phyloP scores from a whole-genome alignment of 768 basidiomycete species.

The Fomitopsis pulvina region DNA sequence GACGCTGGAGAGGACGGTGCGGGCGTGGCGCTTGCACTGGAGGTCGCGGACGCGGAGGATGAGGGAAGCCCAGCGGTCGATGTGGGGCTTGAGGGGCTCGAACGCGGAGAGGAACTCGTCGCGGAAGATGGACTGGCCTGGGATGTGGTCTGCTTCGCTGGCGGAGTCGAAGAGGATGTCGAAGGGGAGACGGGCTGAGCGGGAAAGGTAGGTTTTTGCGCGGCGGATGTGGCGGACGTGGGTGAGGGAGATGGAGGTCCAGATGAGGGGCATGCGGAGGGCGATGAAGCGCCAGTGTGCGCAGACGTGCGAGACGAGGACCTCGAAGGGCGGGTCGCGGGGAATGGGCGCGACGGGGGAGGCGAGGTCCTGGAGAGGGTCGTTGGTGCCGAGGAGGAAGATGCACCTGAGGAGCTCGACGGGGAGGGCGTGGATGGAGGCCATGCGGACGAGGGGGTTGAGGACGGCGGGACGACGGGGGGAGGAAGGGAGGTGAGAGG shows the following conservation, averaged over 20 bases:
- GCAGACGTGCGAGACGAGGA: conserved; percentile 53
- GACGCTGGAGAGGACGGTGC: conserved; percentile 42
- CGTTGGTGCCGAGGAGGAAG: conserved; percentile 41
- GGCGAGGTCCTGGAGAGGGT: conserved; percentile 30
- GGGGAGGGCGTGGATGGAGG: conserved; percentile 24
- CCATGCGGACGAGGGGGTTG: conserved; percentile 9
- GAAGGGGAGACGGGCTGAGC: conserved; percentile 24
- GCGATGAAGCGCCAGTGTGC: conserved; percentile 6
- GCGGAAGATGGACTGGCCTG: conserved; percentile 43
- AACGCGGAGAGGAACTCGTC: conserved; percentile 41
- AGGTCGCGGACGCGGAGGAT: conserved; percentile 54
- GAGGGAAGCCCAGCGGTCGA: conserved; percentile 51
- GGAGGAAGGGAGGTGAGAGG: not conserved
- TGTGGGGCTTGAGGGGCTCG: conserved; percentile 30
- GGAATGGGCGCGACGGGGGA: conserved; percentile 25
- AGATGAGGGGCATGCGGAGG: conserved; percentile 24
- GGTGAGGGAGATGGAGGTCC: conserved; percentile 52
- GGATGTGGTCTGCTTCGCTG: conserved; percentile 38
- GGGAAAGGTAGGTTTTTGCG: conserved; percentile 39
- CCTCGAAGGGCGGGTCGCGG: conserved; percentile 43
- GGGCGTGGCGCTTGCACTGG: conserved; percentile 49
- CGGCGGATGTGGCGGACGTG: conserved; percentile 43
- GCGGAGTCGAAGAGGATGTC: conserved; percentile 57
- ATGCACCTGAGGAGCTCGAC: conserved; percentile 30
- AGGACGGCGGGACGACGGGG: conserved; percentile 2